Conservation (phyloP, 1,284 basidiomycete species). For the Xerocomus nothofagi region DNA sequence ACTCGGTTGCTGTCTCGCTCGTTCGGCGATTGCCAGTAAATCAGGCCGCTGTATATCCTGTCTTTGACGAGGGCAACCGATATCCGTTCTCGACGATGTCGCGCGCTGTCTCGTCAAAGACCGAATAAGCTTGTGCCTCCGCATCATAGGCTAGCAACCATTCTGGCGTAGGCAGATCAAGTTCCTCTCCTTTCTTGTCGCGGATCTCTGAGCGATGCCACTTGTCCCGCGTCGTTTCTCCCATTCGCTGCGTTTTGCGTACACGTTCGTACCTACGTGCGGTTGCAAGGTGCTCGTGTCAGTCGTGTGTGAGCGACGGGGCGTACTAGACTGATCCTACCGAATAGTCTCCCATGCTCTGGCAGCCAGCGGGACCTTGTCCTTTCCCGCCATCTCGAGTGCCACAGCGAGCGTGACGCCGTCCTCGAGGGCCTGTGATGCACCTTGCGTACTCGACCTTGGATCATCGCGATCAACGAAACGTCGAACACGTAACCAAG, state of each 20-base stretch:
- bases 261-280: slow-evolving; percentile 30
- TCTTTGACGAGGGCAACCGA: slow-evolving; percentile 15
- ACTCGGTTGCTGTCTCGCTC: slow-evolving; percentile 11
- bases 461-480: background rate
- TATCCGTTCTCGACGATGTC: slow-evolving; percentile 31
- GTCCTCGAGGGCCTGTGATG: slow-evolving; percentile 34
- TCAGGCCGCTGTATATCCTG: slow-evolving; percentile 9
- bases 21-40: slow-evolving; percentile 17
- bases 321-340: slow-evolving; percentile 10
- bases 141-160: slow-evolving; percentile 34
- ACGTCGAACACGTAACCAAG: background rate
- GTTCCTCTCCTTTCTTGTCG: slow-evolving; percentile 11
- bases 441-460: slow-evolving; percentile 32
- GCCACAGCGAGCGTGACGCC: slow-evolving; percentile 28
- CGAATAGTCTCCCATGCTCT: slow-evolving; percentile 31
- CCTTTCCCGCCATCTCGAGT: slow-evolving; percentile 27
- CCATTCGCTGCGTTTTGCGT: slow-evolving; percentile 24
- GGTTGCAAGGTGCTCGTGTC: background rate
- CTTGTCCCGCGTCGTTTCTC: slow-evolving; percentile 31
- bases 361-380: slow-evolving; percentile 19
- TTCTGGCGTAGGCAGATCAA: slow-evolving; percentile 29
- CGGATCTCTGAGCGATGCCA: slow-evolving; percentile 28
- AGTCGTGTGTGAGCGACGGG: background rate
- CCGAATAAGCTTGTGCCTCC: slow-evolving; percentile 27
- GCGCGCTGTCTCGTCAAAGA: slow-evolving; percentile 22